Evolutionary conservation across 768 basidiomycete species (phyloP).

Genomic region (Punctularia strigosozonata): DNA sequence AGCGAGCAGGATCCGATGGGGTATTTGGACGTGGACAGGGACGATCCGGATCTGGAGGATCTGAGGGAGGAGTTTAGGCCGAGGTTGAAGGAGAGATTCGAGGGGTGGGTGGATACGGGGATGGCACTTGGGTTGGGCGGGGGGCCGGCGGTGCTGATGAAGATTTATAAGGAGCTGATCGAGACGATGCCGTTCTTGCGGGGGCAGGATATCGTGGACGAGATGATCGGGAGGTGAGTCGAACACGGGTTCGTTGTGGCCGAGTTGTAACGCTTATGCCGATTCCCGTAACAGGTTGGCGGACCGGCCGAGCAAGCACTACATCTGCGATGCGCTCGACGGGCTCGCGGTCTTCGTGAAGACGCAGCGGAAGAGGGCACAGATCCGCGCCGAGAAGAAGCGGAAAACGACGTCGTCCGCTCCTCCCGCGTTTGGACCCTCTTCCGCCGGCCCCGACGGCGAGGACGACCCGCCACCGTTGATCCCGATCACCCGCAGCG

Average conservation of each 20-base stretch:
- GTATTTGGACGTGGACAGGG: constrained; percentile 37
- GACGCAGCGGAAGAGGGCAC: constrained; percentile 30
- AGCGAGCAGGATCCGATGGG: constrained; percentile 37
- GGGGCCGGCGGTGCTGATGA: constrained; percentile 22
- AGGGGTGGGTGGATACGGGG: constrained; percentile 42
- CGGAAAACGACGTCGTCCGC: background rate
- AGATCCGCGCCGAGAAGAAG: background rate
- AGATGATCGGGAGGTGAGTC: constrained; percentile 42
- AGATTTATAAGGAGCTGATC: constrained; percentile 31
- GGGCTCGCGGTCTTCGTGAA: constrained; percentile 37
- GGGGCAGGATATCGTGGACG: constrained; percentile 37
- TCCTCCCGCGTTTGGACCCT: too few species aligned
- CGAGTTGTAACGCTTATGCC: background rate
- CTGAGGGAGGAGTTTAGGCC: constrained; percentile 51
- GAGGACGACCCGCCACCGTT: too few species aligned
- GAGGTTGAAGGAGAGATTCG: constrained; percentile 40
- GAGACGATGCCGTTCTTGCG: constrained; percentile 48
- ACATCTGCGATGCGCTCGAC: constrained; percentile 41
- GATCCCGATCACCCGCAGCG: too few species aligned
- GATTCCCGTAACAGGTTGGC: constrained; percentile 24
- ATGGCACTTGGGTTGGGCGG: constrained; percentile 28
- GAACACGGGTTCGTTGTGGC: background rate
- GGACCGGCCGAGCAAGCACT: constrained; percentile 41
- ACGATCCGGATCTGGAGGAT: constrained; percentile 48
- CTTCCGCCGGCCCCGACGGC: too few species aligned